phyloP scores from a whole-genome alignment of 2,329 filamentous ascomycete genomes.

The Ustulina deusta region DNA sequence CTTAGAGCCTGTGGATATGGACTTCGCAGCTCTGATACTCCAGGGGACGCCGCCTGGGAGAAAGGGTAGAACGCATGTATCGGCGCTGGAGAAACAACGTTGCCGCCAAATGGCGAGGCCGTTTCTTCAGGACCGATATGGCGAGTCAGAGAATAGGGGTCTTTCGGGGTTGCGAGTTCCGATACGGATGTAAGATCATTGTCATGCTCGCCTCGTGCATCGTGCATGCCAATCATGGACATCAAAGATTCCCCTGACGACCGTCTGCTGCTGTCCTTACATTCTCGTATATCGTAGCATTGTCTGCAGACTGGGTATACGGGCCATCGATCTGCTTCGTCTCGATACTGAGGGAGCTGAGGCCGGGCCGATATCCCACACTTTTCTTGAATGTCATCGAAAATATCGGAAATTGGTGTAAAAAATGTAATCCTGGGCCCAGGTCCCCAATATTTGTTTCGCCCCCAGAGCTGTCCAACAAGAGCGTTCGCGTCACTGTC shows the following conservation, averaged over 20 bases:
- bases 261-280: slow-evolving; percentile 57
- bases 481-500: slow-evolving; percentile 55
- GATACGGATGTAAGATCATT: slow-evolving; percentile 57
- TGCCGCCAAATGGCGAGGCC: slow-evolving; percentile 51
- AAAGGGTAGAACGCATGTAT: slow-evolving; percentile 45
- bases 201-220: slow-evolving; percentile 51
- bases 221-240: slow-evolving; percentile 56
- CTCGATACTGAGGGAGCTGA: slow-evolving; percentile 56
- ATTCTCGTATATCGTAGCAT: slow-evolving; percentile 57
- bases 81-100: slow-evolving; percentile 47
- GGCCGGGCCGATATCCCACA: slow-evolving; percentile 56
- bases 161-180: slow-evolving; percentile 58
- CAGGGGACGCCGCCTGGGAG: slow-evolving; percentile 49
- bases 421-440: slow-evolving; percentile 59
- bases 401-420: slow-evolving; percentile 58
- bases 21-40: slow-evolving; percentile 53
- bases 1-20: slow-evolving; percentile 55
- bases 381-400: slow-evolving; percentile 61
- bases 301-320: slow-evolving; percentile 56
- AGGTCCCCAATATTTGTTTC: slow-evolving; percentile 58
- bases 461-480: slow-evolving; percentile 59
- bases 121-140: slow-evolving; percentile 53
- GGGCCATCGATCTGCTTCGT: slow-evolving; percentile 56
- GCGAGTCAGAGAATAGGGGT: slow-evolving; percentile 50
- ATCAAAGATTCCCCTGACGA: slow-evolving; percentile 57